Conservation (phyloP, 208 protist species). For the Novymonas esmeraldas region DNA sequence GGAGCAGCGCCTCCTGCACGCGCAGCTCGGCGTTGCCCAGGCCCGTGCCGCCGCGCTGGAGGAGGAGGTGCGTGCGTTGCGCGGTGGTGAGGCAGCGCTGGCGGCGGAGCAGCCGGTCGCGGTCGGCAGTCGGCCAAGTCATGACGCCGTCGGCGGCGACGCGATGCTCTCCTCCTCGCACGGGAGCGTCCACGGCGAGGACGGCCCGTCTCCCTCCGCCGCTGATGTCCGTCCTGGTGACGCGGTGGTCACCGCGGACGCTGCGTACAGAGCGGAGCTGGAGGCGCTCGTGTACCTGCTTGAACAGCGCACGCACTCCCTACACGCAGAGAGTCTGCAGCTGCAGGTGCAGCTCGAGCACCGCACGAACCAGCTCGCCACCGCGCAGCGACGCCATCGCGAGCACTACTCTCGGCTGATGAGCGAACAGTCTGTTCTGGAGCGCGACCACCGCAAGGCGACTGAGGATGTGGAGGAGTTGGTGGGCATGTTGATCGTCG, state of each 20-base stretch:
- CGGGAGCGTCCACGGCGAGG: background rate
- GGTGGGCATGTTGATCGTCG: constrained; percentile 21
- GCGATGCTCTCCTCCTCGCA: background rate
- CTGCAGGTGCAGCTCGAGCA: constrained; percentile 28
- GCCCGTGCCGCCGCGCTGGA: constrained; percentile 12
- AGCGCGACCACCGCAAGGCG: constrained; percentile 14
- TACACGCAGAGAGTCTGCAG: constrained; percentile 18
- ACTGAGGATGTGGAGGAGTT: constrained; percentile 18
- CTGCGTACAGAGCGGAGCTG: constrained; percentile 12
- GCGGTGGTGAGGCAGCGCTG: background rate
- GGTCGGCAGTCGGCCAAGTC: background rate
- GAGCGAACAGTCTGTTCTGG: constrained; percentile 12
- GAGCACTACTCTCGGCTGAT: constrained; percentile 23
- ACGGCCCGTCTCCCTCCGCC: no score
- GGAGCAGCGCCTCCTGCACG: constrained; percentile 25
- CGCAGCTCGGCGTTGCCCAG: constrained; percentile 15
- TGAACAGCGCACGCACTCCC: constrained; percentile 8
- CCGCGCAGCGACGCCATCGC: constrained; percentile 13
- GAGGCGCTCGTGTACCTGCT: constrained; percentile 15
- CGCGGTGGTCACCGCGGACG: constrained; percentile 2
- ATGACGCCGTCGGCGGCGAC: background rate
- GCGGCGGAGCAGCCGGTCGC: background rate
- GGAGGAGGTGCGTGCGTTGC: constrained; percentile 10
- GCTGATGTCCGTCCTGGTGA: background rate
- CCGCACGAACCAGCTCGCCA: constrained; percentile 15